phyloP scores from a whole-genome alignment of 2,329 filamentous ascomycete genomes.

The Fusarium lateritium region DNA sequence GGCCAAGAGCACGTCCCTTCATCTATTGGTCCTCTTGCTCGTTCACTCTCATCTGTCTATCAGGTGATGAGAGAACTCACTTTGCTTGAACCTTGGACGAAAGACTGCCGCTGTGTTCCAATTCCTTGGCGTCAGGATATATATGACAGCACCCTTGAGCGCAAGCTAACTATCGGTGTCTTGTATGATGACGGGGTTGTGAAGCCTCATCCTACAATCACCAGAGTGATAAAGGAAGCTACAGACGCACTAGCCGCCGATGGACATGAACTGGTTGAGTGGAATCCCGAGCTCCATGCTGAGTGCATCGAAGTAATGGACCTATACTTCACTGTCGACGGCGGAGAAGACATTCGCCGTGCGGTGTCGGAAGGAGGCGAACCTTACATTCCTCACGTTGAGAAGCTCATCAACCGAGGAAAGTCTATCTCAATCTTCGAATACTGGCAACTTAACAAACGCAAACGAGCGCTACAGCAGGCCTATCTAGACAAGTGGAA shows the following conservation, averaged over 20 bases:
- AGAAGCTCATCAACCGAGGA: conserved; percentile 67
- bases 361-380: conserved; percentile 70
- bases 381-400: conserved; percentile 71
- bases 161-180: conserved; percentile 65
- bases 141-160: conserved; percentile 58
- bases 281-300: conserved; percentile 66
- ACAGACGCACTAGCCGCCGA: conserved; percentile 57
- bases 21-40: conserved; percentile 71
- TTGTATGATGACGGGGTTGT: conserved; percentile 69
- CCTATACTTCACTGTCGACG: conserved; percentile 73
- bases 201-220: conserved; percentile 67
- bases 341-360: conserved; percentile 72
- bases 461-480: conserved; percentile 60
- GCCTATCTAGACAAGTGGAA: conserved; percentile 73
- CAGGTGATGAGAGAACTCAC: conserved; percentile 64
- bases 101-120: conserved; percentile 67
- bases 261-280: conserved; percentile 69
- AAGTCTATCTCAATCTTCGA: conserved; percentile 72
- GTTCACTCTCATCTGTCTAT: conserved; percentile 60
- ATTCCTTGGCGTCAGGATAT: conserved; percentile 66
- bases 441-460: conserved; percentile 77
- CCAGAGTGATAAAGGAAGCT: conserved; percentile 59
- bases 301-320: conserved; percentile 74
- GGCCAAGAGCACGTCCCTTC: conserved; percentile 77
- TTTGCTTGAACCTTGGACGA: conserved; percentile 64